Evolutionary conservation across 164 flowering plant species (phyloP), one percentile per base, ranked within the genome.

Genomic region (Hamamelis virginiana): DNA sequence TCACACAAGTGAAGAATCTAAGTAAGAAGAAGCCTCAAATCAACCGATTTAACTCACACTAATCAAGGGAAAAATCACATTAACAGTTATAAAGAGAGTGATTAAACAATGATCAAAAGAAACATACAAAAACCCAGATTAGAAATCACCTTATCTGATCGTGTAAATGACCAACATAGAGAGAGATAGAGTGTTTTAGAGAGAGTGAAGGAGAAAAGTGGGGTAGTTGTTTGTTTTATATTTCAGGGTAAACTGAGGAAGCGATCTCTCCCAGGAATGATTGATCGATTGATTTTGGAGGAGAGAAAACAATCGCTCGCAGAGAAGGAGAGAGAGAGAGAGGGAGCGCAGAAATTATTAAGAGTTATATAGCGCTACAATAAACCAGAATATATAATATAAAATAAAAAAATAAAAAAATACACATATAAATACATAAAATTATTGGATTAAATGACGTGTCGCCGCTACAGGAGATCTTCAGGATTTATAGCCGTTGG

Each of bases 211-310:
- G 69, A 44, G 69, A 22, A 44, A 8, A n/a, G 65, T 12, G n/a
- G 13, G 33, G 22, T 13, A 18, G 45, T 8, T 14, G 11, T 38
- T 18, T n/a, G 14, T 27, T 10, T 15, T 5, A 2, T 25, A 2
- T 58, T 26, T 26, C 63, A 18, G 43, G 21, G 11, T 56, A 21
- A 5, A n/a, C 43, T n/a, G 56, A 21, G 44, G 25, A 47, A 59
- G 53, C 69, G 69, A 69, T 64, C 69, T 51, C 72, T 74, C 65
- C 69, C 59, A 14, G 69, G 67, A 59, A 66, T 75, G 73, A 69
- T 65, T 75, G 74, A 66, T 60, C 33, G 67, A 65, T 65, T 58
- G 68, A 68, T 58, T 64, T 23, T 48, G 27, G 43, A 58, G 55
- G 55, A 25, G 57, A 33, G 58, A 5, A 19, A n/a, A 50, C 16